These are phyloP conservation scores for Trichoderma koningii DNA, from an alignment of 2,329 filamentous ascomycete species.

Conservation along the genomic window DNA sequence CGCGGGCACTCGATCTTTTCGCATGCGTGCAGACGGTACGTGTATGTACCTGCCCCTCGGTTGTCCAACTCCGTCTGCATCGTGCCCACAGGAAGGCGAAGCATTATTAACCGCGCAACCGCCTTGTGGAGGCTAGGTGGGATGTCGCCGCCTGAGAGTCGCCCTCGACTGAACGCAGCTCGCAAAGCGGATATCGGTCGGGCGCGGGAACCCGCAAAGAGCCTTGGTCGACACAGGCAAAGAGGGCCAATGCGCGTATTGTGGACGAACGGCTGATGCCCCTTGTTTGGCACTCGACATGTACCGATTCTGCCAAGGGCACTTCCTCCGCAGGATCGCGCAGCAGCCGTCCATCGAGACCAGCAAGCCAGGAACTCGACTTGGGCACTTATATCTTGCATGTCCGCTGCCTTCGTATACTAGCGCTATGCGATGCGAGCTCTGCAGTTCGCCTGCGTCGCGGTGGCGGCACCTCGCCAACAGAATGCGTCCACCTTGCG, in stretches of 20 bases:
- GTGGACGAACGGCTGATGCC: neutral
- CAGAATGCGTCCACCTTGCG: neutral
- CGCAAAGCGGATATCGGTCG: conserved; percentile 6
- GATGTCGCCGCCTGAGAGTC: neutral
- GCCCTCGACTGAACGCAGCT: conserved; percentile 13
- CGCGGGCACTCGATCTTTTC: no score
- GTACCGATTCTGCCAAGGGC: neutral
- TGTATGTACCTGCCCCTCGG: no score
- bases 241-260: conserved; percentile 6
- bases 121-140: conserved; percentile 9
- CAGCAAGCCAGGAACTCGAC: neutral
- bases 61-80: neutral
- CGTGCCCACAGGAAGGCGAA: neutral
- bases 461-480: neutral
- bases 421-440: conserved; percentile 1
- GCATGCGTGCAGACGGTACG: no score
- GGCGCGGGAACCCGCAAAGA: neutral
- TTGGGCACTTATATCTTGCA: neutral
- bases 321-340: neutral
- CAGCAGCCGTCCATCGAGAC: neutral
- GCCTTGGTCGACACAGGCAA: neutral
- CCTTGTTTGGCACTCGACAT: neutral
- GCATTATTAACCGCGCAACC: conserved; percentile 9
- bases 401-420: neutral
- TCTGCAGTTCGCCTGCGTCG: neutral